Conservation (phyloP, 306 rosid species). For the Prosopis cineraria region DNA sequence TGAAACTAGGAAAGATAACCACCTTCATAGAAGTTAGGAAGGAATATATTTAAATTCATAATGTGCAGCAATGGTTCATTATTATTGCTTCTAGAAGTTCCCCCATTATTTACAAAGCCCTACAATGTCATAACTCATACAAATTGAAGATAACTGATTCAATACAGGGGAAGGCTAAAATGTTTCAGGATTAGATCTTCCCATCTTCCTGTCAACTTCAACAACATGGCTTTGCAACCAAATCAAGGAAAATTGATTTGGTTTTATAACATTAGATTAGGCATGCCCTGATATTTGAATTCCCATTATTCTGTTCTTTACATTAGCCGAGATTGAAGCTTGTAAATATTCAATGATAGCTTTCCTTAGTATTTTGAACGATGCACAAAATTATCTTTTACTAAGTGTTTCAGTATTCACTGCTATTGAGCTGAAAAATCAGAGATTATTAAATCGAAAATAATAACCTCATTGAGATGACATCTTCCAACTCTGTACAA, state of each 20-base stretch:
- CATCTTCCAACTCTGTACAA: constrained; percentile 93
- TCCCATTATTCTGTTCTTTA: neutral
- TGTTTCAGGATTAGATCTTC: neutral
- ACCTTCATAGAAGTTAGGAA: neutral
- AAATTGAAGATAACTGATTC: neutral
- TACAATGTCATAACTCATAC: neutral
- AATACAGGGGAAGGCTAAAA: neutral
- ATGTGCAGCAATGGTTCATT: neutral
- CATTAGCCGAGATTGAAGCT: neutral
- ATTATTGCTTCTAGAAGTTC: constrained; percentile 16
- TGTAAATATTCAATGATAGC: neutral
- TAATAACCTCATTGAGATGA: constrained; percentile 93
- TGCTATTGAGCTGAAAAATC: neutral
- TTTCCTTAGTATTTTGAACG: neutral
- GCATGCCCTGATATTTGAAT: neutral
- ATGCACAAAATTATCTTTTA: neutral
- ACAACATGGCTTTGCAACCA: neutral
- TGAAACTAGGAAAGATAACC: neutral
- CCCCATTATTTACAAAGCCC: neutral
- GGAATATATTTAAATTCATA: constrained; percentile 3
- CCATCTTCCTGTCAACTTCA: neutral
- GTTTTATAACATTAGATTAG: neutral
- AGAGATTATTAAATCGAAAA: constrained; percentile 23
- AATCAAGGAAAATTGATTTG: neutral
- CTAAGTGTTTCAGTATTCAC: neutral